phyloP scores from a whole-genome alignment of 2,329 filamentous ascomycete genomes.

The Dryadomyces sulphureus region DNA sequence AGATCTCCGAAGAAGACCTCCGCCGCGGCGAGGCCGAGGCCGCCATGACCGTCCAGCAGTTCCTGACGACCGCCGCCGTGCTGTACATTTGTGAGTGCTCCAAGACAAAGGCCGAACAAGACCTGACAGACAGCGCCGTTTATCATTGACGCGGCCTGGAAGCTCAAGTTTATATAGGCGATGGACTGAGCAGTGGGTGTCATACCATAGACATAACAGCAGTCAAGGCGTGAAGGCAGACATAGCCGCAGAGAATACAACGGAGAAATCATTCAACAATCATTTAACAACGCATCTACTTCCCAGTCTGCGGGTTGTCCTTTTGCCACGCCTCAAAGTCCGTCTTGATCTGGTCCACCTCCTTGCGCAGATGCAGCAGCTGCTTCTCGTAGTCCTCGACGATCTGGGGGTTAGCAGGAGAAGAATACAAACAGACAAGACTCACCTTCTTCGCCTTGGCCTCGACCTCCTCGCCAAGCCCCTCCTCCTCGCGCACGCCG shows the following conservation, averaged over 20 bases:
- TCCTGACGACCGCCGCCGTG: conserved; percentile 47
- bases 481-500: conserved; percentile 37
- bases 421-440: not conserved
- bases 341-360: conserved; percentile 47
- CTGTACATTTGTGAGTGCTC: conserved; percentile 79
- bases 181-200: too few species aligned
- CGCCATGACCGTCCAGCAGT: conserved; percentile 50
- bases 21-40: conserved; percentile 54
- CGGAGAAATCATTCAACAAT: too few species aligned
- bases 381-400: conserved; percentile 72
- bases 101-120: too few species aligned
- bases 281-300: too few species aligned
- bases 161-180: conserved; percentile 21
- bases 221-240: too few species aligned
- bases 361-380: conserved; percentile 59
- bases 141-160: conserved; percentile 31
- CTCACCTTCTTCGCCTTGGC: conserved; percentile 60
- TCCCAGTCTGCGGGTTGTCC: conserved; percentile 19
- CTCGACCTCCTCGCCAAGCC: conserved; percentile 55
- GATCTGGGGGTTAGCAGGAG: conserved; percentile 35
- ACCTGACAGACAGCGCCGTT: conserved; percentile 47
- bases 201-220: too few species aligned
- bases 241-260: too few species aligned
- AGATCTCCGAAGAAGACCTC: conserved; percentile 56
- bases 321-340: conserved; percentile 43